phyloP scores from a whole-genome alignment of 306 rosid species.

The Heteromeles arbutifolia region DNA sequence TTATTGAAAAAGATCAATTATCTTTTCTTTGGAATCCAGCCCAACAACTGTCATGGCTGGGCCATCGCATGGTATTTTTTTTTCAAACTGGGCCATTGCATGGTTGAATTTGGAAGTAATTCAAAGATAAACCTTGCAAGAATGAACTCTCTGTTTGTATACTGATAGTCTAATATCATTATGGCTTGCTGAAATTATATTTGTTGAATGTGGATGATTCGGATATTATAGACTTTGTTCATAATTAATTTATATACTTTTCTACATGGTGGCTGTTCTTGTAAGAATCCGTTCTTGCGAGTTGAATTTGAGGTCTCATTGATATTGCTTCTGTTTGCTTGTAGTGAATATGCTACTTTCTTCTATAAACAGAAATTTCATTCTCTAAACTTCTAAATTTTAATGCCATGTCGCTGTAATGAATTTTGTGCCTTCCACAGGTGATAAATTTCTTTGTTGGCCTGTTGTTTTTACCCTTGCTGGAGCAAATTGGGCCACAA shows the following conservation, averaged over 20 bases:
- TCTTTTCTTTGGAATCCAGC: neutral
- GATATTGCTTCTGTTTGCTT: neutral
- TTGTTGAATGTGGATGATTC: neutral
- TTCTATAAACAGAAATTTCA: neutral
- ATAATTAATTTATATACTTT: neutral
- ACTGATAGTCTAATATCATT: neutral
- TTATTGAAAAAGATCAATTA: neutral
- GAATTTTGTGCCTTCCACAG: slow-evolving; percentile 28
- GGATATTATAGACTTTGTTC: neutral
- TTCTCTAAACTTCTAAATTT: neutral
- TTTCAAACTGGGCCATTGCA: neutral
- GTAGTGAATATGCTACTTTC: neutral
- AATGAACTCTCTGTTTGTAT: neutral
- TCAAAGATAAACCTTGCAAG: neutral
- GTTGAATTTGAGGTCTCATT: neutral
- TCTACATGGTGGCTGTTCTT: neutral
- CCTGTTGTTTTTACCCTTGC: slow-evolving; percentile 57
- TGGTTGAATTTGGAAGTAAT: neutral
- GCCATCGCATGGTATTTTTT: neutral
- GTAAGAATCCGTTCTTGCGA: neutral
- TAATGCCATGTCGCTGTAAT: neutral
- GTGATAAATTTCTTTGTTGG: slow-evolving; percentile 80
- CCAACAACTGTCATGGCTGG: neutral
- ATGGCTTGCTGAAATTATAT: neutral
- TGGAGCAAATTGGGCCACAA: slow-evolving; percentile 64